Evolutionary conservation across 495 filamentous ascomycete species (phyloP).

Genomic region (Tuber brumale): DNA sequence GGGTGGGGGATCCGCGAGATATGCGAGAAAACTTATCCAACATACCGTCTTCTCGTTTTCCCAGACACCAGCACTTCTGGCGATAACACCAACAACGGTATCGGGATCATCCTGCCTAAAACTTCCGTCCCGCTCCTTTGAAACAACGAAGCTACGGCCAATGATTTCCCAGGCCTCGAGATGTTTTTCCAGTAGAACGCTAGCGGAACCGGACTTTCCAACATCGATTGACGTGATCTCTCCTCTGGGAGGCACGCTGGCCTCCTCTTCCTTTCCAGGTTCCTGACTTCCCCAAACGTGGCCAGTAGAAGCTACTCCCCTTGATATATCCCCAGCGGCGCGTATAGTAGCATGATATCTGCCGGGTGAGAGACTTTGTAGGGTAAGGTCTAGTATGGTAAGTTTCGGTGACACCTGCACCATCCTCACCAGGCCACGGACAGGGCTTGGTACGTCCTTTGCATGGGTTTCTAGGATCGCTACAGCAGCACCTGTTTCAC

Average conservation of each 20-base stretch:
- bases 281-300: conserved; percentile 68
- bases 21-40: conserved; percentile 11
- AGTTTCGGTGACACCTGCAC: conserved; percentile 67
- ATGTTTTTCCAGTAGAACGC: conserved; percentile 68
- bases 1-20: not conserved
- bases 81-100: conserved; percentile 85
- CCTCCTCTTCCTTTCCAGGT: conserved; percentile 41
- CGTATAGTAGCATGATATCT: conserved; percentile 76
- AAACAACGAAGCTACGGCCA: conserved; percentile 79
- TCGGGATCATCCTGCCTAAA: conserved; percentile 66
- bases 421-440: conserved; percentile 72
- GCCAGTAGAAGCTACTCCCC: conserved; percentile 71
- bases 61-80: conserved; percentile 91
- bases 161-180: conserved; percentile 94
- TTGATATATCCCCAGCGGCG: conserved; percentile 80
- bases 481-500: conserved; percentile 68
- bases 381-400: conserved; percentile 79
- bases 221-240: conserved; percentile 68
- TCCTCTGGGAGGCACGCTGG: conserved; percentile 49
- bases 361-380: conserved; percentile 76
- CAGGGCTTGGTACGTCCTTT: conserved; percentile 51
- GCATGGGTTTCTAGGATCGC: conserved; percentile 93
- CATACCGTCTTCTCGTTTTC: conserved; percentile 97
- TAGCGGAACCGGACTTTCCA: conserved; percentile 59
- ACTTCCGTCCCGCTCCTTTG: conserved; percentile 48